Evolutionary conservation across 2,329 filamentous ascomycete species (phyloP).

Genomic region (Aspergillus udagawae): DNA sequence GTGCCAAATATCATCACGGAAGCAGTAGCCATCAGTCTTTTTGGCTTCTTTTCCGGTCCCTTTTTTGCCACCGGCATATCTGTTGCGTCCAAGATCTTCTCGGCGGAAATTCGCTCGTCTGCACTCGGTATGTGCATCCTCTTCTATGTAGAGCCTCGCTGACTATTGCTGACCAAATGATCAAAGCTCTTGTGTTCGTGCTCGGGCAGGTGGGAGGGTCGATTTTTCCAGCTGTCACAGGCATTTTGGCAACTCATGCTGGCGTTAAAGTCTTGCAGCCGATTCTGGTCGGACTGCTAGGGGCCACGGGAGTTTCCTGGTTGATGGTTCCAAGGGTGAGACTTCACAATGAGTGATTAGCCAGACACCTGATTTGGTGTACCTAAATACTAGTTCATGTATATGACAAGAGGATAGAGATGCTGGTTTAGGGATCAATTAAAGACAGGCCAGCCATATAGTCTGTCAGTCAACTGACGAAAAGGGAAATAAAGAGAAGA

Average conservation of each 20-base stretch:
- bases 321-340: constrained; percentile 31
- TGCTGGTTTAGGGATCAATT: too few relatives aligned
- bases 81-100: constrained; percentile 51
- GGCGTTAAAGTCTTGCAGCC: constrained; percentile 52
- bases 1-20: constrained; percentile 47
- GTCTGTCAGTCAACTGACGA: too few relatives aligned
- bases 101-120: constrained; percentile 44
- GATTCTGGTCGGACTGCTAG: constrained; percentile 47
- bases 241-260: too few relatives aligned
- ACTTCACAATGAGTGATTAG: constrained; percentile 19
- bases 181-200: constrained; percentile 50
- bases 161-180: neutral
- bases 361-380: too few relatives aligned
- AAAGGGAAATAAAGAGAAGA: too few relatives aligned
- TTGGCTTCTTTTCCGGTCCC: constrained; percentile 57
- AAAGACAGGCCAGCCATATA: too few relatives aligned
- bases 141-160: neutral
- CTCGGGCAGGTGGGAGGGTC: constrained; percentile 55
- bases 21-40: constrained; percentile 51
- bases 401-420: too few relatives aligned
- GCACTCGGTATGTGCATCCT: constrained; percentile 37
- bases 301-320: constrained; percentile 48
- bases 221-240: constrained; percentile 52
- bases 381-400: too few relatives aligned
- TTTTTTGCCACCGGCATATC: constrained; percentile 41